Percentiles rank a stretch among this genome's conserved stretches.
Conservation (phyloP, 305 asterid species). For the Solanum chacoense region DNA sequence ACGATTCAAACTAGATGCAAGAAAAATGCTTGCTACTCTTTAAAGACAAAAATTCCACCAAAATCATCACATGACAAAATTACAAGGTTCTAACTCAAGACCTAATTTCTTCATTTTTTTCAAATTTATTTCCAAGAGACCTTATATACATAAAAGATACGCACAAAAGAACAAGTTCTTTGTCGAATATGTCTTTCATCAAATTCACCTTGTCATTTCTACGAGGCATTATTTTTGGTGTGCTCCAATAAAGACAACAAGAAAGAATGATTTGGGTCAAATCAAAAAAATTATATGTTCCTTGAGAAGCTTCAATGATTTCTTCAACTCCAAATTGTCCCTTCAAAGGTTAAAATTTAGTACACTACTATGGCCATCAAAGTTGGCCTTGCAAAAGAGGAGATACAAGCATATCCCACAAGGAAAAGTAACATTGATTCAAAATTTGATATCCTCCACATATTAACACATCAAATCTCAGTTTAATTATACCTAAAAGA, state of each 20-base stretch:
- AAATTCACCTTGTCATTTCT: neutral
- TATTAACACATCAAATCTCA: neutral
- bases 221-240: neutral
- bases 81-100: neutral
- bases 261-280: neutral
- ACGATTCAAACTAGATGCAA: neutral
- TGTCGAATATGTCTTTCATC: neutral
- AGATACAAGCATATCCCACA: neutral
- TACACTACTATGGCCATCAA: neutral
- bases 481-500: neutral
- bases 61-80: neutral
- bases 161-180: neutral
- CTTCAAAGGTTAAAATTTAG: neutral
- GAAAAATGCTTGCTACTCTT: neutral
- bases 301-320: neutral
- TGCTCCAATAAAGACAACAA: neutral
- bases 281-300: neutral
- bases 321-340: neutral
- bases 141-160: neutral
- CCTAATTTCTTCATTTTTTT: neutral
- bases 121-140: neutral
- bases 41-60: neutral
- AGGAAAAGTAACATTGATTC: neutral
- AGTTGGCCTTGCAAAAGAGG: neutral
- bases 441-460: neutral